A percentile compares a stretch with the other conserved stretches of the same genome.
These are phyloP conservation scores for Macadamia tetraphylla DNA, from an alignment of 164 flowering plant genomes.

Conservation along the genomic window DNA sequence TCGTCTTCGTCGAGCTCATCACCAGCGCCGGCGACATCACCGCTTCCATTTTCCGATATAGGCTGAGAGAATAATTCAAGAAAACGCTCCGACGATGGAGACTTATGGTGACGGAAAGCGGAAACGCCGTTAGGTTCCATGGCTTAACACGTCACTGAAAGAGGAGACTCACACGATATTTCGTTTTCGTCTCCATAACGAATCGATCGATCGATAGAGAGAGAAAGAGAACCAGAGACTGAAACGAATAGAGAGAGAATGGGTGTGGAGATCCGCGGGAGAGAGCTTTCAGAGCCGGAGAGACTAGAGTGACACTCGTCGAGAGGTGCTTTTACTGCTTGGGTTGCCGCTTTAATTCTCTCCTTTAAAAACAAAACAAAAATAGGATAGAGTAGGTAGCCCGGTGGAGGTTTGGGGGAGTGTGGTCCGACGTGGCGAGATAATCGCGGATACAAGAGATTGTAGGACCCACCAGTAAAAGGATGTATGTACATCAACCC, in stretches of 20 bases:
- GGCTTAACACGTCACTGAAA: not conserved
- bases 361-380: no score
- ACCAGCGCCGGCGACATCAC: conserved; percentile 6
- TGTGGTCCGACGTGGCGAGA: not conserved
- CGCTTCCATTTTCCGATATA: not conserved
- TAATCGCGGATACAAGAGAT: not conserved
- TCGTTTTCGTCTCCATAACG: not conserved
- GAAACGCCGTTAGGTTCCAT: conserved; percentile 31
- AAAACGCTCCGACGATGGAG: conserved; percentile 46
- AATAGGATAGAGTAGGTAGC: not conserved
- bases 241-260: not conserved
- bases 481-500: no score
- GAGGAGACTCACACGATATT: no score
- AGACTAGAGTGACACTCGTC: no score
- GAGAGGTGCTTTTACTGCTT: not conserved
- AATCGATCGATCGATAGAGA: not conserved
- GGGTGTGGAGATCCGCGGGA: not conserved
- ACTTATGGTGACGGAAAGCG: conserved; percentile 29
- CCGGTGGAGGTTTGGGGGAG: not conserved
- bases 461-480: no score
- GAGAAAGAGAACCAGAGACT: not conserved
- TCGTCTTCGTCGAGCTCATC: conserved; percentile 66
- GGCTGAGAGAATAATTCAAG: conserved; percentile 34
- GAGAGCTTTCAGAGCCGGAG: no score
- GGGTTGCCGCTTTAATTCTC: not conserved